Percentiles rank a stretch among this genome's conserved stretches.
Conservation (phyloP, 805 yeast species). For the Torulaspora gathmanii region DNA sequence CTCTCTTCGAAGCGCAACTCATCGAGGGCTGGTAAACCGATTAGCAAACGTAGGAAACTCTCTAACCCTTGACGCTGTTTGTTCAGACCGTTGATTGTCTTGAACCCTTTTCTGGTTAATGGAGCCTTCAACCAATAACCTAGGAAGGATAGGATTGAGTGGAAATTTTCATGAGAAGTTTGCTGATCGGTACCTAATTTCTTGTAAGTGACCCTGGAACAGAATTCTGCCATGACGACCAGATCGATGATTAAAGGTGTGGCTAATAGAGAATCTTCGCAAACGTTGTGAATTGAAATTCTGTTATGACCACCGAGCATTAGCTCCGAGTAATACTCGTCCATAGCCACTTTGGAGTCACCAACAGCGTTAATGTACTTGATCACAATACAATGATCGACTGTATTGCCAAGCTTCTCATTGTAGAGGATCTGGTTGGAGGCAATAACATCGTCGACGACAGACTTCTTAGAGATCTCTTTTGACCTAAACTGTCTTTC, state of each 20-base stretch:
- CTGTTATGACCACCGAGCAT: slow-evolving; percentile 98
- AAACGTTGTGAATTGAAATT: slow-evolving; percentile 88
- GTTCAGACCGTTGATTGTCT: slow-evolving; percentile 88
- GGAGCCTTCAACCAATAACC: slow-evolving; percentile 98
- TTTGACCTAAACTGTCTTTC: slow-evolving; percentile 92
- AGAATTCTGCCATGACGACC: slow-evolving; percentile 84
- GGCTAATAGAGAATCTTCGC: slow-evolving; percentile 93
- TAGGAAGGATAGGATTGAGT: slow-evolving; percentile 80
- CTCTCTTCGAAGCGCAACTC: slow-evolving; percentile 95
- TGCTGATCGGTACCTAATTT: slow-evolving; percentile 43
- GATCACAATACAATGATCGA: slow-evolving; percentile 94
- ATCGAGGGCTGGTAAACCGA: slow-evolving; percentile 84
- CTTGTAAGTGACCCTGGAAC: slow-evolving; percentile 78
- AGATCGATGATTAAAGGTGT: slow-evolving; percentile 91
- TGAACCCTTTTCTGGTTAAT: slow-evolving; percentile 82
- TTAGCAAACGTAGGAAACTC: slow-evolving; percentile 81
- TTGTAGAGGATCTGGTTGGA: slow-evolving; percentile 82
- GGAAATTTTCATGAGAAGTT: slow-evolving; percentile 61
- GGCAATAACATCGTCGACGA: slow-evolving; percentile 89
- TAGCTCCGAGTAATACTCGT: slow-evolving; percentile 92
- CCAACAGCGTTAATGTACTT: slow-evolving; percentile 93
- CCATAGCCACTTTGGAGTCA: slow-evolving; percentile 97
- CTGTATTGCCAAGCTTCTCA: slow-evolving; percentile 65
- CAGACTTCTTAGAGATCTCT: slow-evolving; percentile 90
- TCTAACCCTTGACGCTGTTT: slow-evolving; percentile 92